phyloP scores from a whole-genome alignment of 345 rosid species.

The Populus deltoides region DNA sequence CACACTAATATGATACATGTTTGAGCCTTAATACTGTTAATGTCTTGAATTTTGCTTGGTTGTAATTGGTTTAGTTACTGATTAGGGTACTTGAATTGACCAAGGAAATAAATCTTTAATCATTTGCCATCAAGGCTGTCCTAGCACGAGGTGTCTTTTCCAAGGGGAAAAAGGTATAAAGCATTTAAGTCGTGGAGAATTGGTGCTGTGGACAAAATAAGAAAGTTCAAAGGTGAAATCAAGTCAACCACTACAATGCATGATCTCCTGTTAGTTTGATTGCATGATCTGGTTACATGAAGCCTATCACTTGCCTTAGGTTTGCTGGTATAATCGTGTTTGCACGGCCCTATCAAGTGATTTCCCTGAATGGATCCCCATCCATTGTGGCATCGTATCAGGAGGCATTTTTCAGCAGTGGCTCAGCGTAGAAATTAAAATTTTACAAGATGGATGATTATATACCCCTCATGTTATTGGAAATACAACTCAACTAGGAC shows the following conservation, averaged over 20 bases:
- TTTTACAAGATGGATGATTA: neutral
- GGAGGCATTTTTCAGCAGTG: neutral
- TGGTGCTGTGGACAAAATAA: neutral
- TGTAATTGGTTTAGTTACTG: neutral
- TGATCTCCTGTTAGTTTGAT: neutral
- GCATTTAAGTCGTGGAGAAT: neutral
- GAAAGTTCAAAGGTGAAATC: neutral
- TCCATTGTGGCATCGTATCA: neutral
- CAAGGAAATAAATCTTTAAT: neutral
- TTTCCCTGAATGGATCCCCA: neutral
- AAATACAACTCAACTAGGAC: neutral
- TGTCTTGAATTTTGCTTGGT: neutral
- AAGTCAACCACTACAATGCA: neutral
- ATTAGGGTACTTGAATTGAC: neutral
- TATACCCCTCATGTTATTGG: neutral
- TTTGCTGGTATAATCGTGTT: neutral
- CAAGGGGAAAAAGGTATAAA: neutral
- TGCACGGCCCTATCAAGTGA: neutral
- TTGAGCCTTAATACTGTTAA: neutral
- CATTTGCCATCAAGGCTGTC: constrained; percentile 10
- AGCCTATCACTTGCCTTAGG: neutral
- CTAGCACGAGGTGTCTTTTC: neutral
- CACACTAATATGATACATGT: neutral
- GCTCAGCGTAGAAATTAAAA: neutral
- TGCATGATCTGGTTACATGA: neutral